Percentiles rank a stretch among this genome's conserved stretches.
These are phyloP conservation scores for Peniophora sp. DNA, from an alignment of 1,284 basidiomycete species.

Conservation along the genomic window DNA sequence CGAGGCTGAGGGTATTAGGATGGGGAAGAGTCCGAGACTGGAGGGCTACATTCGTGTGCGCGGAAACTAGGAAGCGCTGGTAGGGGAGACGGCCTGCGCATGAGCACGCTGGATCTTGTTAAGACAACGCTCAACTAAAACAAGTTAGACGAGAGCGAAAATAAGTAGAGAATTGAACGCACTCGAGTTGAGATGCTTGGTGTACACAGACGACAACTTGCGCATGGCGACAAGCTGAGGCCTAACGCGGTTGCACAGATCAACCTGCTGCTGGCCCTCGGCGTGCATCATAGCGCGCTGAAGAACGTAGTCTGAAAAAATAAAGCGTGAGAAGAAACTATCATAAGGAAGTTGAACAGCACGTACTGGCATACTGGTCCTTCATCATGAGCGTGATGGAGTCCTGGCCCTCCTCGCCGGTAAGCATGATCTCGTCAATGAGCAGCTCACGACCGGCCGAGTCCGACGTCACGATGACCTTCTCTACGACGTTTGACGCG, in stretches of 20 bases:
- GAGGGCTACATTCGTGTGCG: slow-evolving; percentile 6
- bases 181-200: slow-evolving; percentile 77
- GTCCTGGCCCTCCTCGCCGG: slow-evolving; percentile 53
- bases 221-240: slow-evolving; percentile 67
- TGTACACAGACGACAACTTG: slow-evolving; percentile 62
- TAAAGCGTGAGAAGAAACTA: neutral
- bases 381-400: slow-evolving; percentile 80
- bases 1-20: neutral
- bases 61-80: slow-evolving; percentile 6
- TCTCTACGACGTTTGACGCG: slow-evolving; percentile 96
- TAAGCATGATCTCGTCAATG: slow-evolving; percentile 75
- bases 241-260: slow-evolving; percentile 52
- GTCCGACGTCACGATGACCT: slow-evolving; percentile 70
- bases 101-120: slow-evolving; percentile 26
- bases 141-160: slow-evolving; percentile 4
- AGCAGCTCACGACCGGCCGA: slow-evolving; percentile 56
- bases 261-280: slow-evolving; percentile 64
- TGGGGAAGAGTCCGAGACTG: slow-evolving; percentile 3
- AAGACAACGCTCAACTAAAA: slow-evolving; percentile 61
- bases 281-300: slow-evolving; percentile 69
- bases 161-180: slow-evolving; percentile 24
- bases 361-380: slow-evolving; percentile 84
- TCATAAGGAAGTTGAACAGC: neutral
- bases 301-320: slow-evolving; percentile 64
- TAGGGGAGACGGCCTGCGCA: slow-evolving; percentile 4